Evolutionary conservation across 371 early-diverging fungal genomes (phyloP).

Genomic region (Synchytrium microbalum): DNA sequence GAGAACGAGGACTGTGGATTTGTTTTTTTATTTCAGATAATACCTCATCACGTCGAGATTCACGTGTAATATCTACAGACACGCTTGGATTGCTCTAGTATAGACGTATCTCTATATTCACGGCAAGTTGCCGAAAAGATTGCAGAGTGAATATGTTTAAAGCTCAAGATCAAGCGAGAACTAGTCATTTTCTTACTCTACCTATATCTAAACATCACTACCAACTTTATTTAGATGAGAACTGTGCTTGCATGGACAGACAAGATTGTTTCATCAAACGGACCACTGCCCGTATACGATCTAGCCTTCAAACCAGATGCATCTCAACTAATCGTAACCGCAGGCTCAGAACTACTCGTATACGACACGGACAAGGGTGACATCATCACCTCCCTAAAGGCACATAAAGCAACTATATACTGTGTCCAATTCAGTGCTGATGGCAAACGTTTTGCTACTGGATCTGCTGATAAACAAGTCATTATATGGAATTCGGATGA

Average conservation of each 20-base stretch:
- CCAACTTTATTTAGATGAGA: not conserved
- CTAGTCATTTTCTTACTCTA: no score
- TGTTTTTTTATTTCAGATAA: no score
- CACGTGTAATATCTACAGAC: no score
- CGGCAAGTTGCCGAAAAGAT: no score
- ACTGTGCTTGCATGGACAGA: not conserved
- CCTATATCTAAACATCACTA: no score
- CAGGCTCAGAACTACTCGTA: conserved; percentile 48
- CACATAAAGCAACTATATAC: conserved; percentile 78
- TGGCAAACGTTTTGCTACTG: conserved; percentile 72
- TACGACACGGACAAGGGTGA: conserved; percentile 75
- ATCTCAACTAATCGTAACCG: conserved; percentile 35
- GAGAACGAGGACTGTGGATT: no score
- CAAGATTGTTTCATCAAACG: not conserved
- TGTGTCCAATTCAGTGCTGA: conserved; percentile 81
- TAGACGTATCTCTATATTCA: no score
- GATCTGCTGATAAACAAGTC: conserved; percentile 75
- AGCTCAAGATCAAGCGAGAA: no score
- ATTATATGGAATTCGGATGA: conserved; percentile 67
- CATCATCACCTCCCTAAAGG: conserved; percentile 62
- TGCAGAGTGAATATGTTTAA: no score
- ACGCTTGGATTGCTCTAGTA: no score
- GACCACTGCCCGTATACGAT: conserved; percentile 36
- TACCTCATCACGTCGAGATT: no score
- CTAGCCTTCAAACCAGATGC: conserved; percentile 39